Base-by-base conservation (phyloP, 2,329 filamentous ascomycete genomes). In the Neonectria magnoliae region DNA sequence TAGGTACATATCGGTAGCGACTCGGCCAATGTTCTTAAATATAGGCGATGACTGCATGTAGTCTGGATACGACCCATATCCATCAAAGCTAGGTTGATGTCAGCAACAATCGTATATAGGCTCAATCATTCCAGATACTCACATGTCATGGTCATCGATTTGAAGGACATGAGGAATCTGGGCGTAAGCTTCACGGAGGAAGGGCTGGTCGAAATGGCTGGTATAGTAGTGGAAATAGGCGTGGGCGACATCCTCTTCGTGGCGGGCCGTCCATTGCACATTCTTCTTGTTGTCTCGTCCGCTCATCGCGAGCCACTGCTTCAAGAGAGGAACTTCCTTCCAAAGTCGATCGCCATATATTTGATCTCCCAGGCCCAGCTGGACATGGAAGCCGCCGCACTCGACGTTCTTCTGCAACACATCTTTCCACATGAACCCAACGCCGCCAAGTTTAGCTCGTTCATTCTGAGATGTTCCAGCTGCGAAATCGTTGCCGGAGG, bases 211-310 rank as follows among this genome's bases (percentile, higher is more conserved):
- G 77, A 99, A 98, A 78, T 98, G 95, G 71, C 94, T 97, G 1
- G 94, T 97, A 77, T 99, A 99, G 79, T 97, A 99, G 79, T 99
- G 96, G 80, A 99, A 99, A 81, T 97, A 99, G 8, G 96, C 94
- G 79, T 98, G 94, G 2, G 91, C 90, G 18, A 97, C 93, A 75
- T 99, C 96, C 75, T 99, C 95, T 76, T 99, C 94, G 73, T 98
- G 93, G 54, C 93, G 91, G 4, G 95, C 93, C 8, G 94, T 97
- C 96, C 96, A 99, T 47, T 90, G 87, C 0, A 93, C 91, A 71
- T 90, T 97, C 82, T 94, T 97, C 63, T 97, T 87, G 72, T 94
- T 96, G 60, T 98, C 96, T 70, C 97, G 94, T 6, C 96, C 96
- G 73, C 91, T 94, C 81, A 94, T 96, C 10, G 91, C 89, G 48